Evolutionary conservation across 2,329 filamentous ascomycete genomes (phyloP).

Genomic region (Fusarium sp.): DNA sequence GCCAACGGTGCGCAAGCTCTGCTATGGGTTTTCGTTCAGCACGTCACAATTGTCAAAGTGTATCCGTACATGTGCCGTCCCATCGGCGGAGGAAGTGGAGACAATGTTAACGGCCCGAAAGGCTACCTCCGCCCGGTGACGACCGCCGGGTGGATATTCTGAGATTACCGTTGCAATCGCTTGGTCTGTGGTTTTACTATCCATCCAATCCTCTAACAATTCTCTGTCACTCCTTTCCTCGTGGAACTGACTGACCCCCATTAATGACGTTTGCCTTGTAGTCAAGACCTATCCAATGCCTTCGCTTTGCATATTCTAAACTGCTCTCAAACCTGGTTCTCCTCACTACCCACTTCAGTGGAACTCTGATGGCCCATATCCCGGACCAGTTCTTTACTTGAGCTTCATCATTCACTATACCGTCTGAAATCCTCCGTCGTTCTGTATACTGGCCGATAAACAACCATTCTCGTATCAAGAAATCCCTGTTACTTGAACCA

Average conservation of each 20-base stretch:
- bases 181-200: background rate
- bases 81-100: background rate
- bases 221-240: too few relatives aligned
- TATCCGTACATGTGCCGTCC: too few relatives aligned
- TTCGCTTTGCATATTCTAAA: background rate
- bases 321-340: background rate
- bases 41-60: background rate
- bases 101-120: slow-evolving; percentile 2
- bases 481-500: background rate
- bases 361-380: background rate
- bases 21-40: too few relatives aligned
- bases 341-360: background rate
- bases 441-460: background rate
- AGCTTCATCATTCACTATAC: too few relatives aligned
- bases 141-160: background rate
- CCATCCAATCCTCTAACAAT: too few relatives aligned
- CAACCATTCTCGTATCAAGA: background rate
- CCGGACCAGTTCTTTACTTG: background rate
- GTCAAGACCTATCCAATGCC: too few relatives aligned
- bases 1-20: background rate
- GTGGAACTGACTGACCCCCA: too few relatives aligned
- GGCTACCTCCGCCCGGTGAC: background rate
- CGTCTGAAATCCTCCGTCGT: background rate
- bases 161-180: too few relatives aligned
- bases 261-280: too few relatives aligned